Evolutionary conservation across 257 asterid species (phyloP).

Genomic region (Solanum etuberosum): DNA sequence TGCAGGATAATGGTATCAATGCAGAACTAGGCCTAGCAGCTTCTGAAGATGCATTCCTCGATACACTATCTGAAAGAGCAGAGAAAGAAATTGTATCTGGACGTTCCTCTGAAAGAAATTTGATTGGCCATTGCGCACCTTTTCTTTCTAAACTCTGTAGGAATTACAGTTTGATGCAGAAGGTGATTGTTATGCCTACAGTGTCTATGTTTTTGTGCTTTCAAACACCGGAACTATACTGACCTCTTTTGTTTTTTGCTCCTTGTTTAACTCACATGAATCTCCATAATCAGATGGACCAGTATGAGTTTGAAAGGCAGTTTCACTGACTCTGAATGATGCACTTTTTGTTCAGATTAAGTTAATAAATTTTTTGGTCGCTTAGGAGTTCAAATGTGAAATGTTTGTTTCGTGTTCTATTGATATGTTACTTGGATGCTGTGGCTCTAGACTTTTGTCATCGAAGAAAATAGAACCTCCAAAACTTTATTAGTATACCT

Average conservation of each 20-base stretch:
- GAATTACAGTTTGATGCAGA: constrained; percentile 79
- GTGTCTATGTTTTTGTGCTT: neutral
- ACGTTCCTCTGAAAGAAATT: constrained; percentile 43
- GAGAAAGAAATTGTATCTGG: constrained; percentile 88
- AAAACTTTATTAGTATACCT: neutral
- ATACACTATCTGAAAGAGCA: constrained; percentile 63
- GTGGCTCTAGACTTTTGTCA: neutral
- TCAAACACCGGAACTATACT: neutral
- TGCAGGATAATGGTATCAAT: constrained; percentile 61
- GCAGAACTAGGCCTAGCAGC: constrained; percentile 89
- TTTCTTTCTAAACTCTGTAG: constrained; percentile 75
- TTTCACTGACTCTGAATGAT: neutral
- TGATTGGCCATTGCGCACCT: constrained; percentile 75
- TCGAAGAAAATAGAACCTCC: neutral
- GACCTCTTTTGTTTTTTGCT: neutral
- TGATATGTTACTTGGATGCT: neutral
- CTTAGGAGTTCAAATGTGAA: neutral
- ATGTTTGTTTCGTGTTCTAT: neutral
- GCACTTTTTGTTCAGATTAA: neutral
- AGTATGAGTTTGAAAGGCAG: neutral
- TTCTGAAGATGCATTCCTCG: constrained; percentile 89
- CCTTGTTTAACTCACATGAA: neutral
- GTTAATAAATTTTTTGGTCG: neutral
- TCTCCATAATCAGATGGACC: neutral
- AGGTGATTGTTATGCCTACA: constrained; percentile 40